These are phyloP conservation scores for Globisporangium solare DNA, from an alignment of 352 stramenopile genomes.

Conservation along the genomic window DNA sequence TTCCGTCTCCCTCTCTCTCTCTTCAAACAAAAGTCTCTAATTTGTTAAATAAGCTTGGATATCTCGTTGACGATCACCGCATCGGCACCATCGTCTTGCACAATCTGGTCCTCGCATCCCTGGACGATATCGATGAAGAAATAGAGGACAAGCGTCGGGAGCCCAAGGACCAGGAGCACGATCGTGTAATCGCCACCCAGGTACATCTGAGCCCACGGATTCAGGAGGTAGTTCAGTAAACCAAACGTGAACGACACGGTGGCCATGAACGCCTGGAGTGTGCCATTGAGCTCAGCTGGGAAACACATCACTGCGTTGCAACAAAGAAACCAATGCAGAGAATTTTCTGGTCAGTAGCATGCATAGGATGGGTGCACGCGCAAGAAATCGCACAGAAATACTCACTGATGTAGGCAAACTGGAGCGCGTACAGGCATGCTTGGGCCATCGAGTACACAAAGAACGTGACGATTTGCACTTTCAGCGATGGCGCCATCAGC, in stretches of 20 bases:
- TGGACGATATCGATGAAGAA: constrained; percentile 57
- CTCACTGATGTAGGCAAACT: constrained; percentile 85
- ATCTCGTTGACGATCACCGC: constrained; percentile 20
- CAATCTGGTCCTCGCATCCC: constrained; percentile 56
- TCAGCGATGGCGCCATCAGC: constrained; percentile 56
- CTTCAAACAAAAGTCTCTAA: background rate
- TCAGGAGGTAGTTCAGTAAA: constrained; percentile 71
- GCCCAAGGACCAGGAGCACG: constrained; percentile 42
- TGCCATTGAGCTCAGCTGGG: constrained; percentile 67
- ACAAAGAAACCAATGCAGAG: background rate
- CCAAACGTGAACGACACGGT: constrained; percentile 63
- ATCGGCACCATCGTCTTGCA: constrained; percentile 23
- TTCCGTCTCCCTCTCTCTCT: too few relatives aligned
- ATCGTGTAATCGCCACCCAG: constrained; percentile 64
- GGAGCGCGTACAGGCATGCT: constrained; percentile 70
- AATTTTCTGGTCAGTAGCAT: constrained; percentile 3
- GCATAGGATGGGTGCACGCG: background rate
- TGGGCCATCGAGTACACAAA: constrained; percentile 74
- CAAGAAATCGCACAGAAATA: constrained; percentile 4
- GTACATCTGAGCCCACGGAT: constrained; percentile 68
- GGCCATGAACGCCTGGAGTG: constrained; percentile 72
- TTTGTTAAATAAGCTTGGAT: constrained; percentile 40
- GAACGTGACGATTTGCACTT: constrained; percentile 60
- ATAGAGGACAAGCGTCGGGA: constrained; percentile 58
- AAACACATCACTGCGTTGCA: constrained; percentile 70